Percentiles rank a stretch among this genome's conserved stretches.
Evolutionary conservation across 441 rosid genomes (phyloP).

Genomic region (Flueggea neowawraea): DNA sequence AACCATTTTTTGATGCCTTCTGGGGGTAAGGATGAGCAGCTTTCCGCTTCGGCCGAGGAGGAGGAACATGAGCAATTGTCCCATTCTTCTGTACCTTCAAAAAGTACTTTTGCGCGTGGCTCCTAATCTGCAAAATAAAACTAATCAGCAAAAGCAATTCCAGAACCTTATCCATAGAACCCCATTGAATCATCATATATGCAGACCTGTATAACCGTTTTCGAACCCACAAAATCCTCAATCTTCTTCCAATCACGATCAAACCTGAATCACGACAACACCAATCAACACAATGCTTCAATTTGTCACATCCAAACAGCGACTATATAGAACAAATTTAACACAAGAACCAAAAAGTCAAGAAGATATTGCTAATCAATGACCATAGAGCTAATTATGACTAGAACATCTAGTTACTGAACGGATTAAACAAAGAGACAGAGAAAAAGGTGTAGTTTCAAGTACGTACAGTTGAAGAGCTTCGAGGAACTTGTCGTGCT

Average conservation of each 20-base stretch:
- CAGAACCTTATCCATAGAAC: too few species aligned
- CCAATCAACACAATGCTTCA: neutral
- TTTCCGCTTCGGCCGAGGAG: conserved; percentile 95
- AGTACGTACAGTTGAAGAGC: conserved; percentile 75
- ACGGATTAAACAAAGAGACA: neutral
- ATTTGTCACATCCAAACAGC: neutral
- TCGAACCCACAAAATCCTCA: conserved; percentile 88
- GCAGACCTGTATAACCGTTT: conserved; percentile 84
- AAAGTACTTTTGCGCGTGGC: conserved; percentile 95
- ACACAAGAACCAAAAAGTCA: too few species aligned
- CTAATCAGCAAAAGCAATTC: conserved; percentile 8
- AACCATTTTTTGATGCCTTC: conserved; percentile 74
- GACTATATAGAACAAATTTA: neutral
- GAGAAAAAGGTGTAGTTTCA: neutral
- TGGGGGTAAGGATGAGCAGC: conserved; percentile 91
- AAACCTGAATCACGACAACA: conserved; percentile 37
- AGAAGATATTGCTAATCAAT: too few species aligned
- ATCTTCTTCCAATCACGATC: conserved; percentile 99
- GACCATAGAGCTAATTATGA: too few species aligned
- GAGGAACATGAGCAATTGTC: conserved; percentile 79
- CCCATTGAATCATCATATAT: too few species aligned
- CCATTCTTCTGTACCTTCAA: conserved; percentile 89
- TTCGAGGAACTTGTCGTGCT: conserved; percentile 92
- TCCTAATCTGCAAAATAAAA: conserved; percentile 66
- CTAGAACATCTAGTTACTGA: too few species aligned